Conservation (phyloP, 192 early-diverging fungal species). For the Backusella parvicylindrica region DNA sequence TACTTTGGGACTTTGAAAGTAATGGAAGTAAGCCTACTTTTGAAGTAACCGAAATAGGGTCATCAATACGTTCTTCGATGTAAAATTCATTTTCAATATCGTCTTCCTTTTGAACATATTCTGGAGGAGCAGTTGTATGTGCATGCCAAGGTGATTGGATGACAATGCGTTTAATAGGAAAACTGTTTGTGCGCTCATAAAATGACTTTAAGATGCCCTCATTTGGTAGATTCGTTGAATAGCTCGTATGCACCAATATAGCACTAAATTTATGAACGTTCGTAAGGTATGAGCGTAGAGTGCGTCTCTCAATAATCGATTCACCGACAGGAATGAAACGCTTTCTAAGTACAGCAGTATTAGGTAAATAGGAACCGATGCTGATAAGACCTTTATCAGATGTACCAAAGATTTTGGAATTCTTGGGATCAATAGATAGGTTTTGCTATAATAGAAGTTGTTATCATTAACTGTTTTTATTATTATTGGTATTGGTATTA, state of each 20-base stretch:
- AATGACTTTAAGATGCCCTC: neutral
- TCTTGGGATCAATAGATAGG: neutral
- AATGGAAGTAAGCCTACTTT: neutral
- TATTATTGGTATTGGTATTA: neutral
- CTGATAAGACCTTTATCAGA: neutral
- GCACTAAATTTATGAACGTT: neutral
- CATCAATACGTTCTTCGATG: neutral
- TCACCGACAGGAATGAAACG: neutral
- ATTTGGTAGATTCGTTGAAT: neutral
- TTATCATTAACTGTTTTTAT: neutral
- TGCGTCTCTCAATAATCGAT: neutral
- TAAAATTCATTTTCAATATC: neutral
- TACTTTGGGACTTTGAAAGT: neutral
- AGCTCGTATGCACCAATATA: neutral
- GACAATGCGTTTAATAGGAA: neutral
- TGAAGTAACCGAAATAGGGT: neutral
- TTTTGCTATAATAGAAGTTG: neutral
- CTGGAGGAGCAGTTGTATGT: neutral
- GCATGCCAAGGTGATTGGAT: neutral
- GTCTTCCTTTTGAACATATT: neutral
- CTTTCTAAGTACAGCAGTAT: neutral
- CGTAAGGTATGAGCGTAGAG: neutral
- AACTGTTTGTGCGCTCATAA: neutral
- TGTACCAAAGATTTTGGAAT: neutral
- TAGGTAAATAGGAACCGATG: neutral